Evolutionary conservation across 352 stramenopile genomes (phyloP).

Genomic region (Phytophthora cryptogea): DNA sequence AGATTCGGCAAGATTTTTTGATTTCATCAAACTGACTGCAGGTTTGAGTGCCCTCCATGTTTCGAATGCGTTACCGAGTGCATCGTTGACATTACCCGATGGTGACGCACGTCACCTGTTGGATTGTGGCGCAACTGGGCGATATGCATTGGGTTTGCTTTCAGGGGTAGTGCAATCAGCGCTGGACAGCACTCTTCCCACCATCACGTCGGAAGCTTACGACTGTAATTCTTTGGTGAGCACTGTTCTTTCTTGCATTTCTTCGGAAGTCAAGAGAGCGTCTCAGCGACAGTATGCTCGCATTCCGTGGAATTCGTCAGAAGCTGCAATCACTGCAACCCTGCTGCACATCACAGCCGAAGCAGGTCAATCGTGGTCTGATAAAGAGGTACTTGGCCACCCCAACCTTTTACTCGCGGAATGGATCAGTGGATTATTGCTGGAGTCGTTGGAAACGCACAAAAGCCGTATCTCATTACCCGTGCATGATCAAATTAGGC

Average conservation of each 20-base stretch:
- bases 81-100: constrained; percentile 38
- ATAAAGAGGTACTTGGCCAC: constrained; percentile 81
- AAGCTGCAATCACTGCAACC: constrained; percentile 69
- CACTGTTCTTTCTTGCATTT: constrained; percentile 65
- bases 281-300: constrained; percentile 80
- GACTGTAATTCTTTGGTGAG: constrained; percentile 47
- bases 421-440: constrained; percentile 81
- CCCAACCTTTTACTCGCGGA: constrained; percentile 88
- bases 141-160: constrained; percentile 57
- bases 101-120: constrained; percentile 55
- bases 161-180: constrained; percentile 54
- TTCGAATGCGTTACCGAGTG: constrained; percentile 32
- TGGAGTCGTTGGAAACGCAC: constrained; percentile 56
- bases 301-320: constrained; percentile 82
- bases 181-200: constrained; percentile 41
- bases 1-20: constrained; percentile 61
- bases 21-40: constrained; percentile 86
- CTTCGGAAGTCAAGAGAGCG: constrained; percentile 61
- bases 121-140: constrained; percentile 59
- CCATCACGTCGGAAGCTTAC: constrained; percentile 16
- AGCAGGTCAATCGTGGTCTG: constrained; percentile 72
- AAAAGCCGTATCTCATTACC: constrained; percentile 44
- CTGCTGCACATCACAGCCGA: constrained; percentile 77
- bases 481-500: constrained; percentile 57
- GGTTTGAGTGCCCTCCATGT: constrained; percentile 61